Evolutionary conservation across 352 stramenopile genomes (phyloP).

Genomic region (Globisporangium camurandrum): DNA sequence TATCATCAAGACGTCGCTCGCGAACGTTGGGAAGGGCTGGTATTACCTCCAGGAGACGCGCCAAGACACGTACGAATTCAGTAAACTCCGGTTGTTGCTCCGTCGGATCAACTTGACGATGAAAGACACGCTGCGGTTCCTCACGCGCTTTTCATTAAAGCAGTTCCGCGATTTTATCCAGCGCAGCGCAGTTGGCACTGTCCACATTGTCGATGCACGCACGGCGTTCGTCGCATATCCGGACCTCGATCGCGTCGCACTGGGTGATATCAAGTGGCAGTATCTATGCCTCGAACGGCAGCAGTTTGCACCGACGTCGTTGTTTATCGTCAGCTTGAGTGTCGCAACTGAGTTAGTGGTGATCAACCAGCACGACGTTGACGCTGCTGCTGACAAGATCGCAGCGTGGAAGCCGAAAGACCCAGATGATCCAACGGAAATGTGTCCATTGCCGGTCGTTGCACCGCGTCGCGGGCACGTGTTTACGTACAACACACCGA

Average conservation of each 20-base stretch:
- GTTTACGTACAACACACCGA: constrained; percentile 66
- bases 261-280: constrained; percentile 76
- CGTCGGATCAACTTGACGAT: constrained; percentile 75
- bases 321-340: constrained; percentile 72
- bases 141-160: constrained; percentile 65
- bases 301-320: constrained; percentile 37
- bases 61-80: constrained; percentile 86
- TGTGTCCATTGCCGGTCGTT: constrained; percentile 39
- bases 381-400: constrained; percentile 36
- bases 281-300: constrained; percentile 71
- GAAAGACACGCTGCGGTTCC: constrained; percentile 73
- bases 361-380: constrained; percentile 75
- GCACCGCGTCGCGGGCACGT: constrained; percentile 37
- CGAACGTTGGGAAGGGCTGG: constrained; percentile 77
- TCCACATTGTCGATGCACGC: constrained; percentile 72
- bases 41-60: constrained; percentile 80
- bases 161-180: constrained; percentile 69
- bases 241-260: constrained; percentile 47
- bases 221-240: constrained; percentile 58
- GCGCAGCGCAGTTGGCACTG: constrained; percentile 34
- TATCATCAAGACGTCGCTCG: constrained; percentile 64
- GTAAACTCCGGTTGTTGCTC: constrained; percentile 69
- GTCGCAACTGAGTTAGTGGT: constrained; percentile 60
- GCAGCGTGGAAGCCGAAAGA: constrained; percentile 58
- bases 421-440: constrained; percentile 54